phyloP scores from a whole-genome alignment of 2,329 filamentous ascomycete species.

The Geosmithia putterillii region DNA sequence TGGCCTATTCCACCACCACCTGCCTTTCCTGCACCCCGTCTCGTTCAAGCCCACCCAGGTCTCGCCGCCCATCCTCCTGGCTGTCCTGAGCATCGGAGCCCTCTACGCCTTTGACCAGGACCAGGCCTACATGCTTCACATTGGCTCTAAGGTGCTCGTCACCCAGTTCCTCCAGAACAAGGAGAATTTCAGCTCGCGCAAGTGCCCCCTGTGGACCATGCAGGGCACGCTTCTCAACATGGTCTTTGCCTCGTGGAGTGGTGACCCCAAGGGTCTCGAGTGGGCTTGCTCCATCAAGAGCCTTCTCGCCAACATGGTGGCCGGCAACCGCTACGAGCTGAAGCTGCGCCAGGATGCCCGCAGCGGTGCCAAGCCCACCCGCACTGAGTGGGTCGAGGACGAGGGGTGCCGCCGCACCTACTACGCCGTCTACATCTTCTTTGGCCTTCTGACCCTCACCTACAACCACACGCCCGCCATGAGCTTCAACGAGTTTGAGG shows the following conservation, averaged over 20 bases:
- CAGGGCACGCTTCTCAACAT: slow-evolving; percentile 94
- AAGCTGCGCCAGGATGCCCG: slow-evolving; percentile 87
- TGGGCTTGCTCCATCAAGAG: slow-evolving; percentile 99
- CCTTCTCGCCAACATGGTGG: slow-evolving; percentile 95
- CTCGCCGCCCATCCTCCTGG: slow-evolving; percentile 73
- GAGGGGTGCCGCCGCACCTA: slow-evolving; percentile 94
- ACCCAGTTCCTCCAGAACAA: slow-evolving; percentile 97
- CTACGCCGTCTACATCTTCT: slow-evolving; percentile 98
- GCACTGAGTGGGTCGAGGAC: slow-evolving; percentile 90
- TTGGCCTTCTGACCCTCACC: slow-evolving; percentile 83
- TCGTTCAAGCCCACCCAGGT: slow-evolving; percentile 75
- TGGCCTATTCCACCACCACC: slow-evolving; percentile 88
- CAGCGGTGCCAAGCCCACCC: slow-evolving; percentile 60
- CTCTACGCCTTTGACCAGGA: slow-evolving; percentile 96
- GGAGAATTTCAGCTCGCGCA: slow-evolving; percentile 95
- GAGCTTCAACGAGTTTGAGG: slow-evolving; percentile 96
- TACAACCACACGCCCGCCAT: slow-evolving; percentile 98
- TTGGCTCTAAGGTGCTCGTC: slow-evolving; percentile 92
- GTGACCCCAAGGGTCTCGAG: slow-evolving; percentile 91
- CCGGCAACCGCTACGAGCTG: slow-evolving; percentile 90
- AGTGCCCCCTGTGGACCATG: slow-evolving; percentile 97
- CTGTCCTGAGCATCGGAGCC: slow-evolving; percentile 88
- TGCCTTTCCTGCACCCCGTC: slow-evolving; percentile 88
- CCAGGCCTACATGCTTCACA: slow-evolving; percentile 92
- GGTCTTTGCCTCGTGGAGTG: slow-evolving; percentile 98